phyloP scores from a whole-genome alignment of 768 basidiomycete species.

The Cystofilobasidium capitatum region DNA sequence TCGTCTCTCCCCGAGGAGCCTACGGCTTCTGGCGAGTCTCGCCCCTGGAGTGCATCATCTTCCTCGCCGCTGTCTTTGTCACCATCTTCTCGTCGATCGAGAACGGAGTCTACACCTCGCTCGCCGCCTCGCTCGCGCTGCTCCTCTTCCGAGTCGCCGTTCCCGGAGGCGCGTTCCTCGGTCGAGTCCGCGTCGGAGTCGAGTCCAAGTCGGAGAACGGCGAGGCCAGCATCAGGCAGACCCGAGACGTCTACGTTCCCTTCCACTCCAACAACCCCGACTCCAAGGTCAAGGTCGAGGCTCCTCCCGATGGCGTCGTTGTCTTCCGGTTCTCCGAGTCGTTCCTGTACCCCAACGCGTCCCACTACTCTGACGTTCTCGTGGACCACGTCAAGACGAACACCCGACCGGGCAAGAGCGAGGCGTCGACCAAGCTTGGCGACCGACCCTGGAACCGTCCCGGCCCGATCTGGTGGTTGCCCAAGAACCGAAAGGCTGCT shows the following conservation, averaged over 20 bases:
- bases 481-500: constrained; percentile 40
- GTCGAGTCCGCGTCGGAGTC: constrained; percentile 54
- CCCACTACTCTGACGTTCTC: constrained; percentile 54
- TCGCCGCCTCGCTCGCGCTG: constrained; percentile 65
- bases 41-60: constrained; percentile 60
- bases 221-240: constrained; percentile 35
- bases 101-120: constrained; percentile 46
- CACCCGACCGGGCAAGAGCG: constrained; percentile 66
- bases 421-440: constrained; percentile 51
- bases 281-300: constrained; percentile 54
- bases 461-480: constrained; percentile 46
- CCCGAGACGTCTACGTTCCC: constrained; percentile 77
- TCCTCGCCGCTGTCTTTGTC: constrained; percentile 32
- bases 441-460: constrained; percentile 95
- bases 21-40: constrained; percentile 89
- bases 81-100: constrained; percentile 87
- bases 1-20: constrained; percentile 69
- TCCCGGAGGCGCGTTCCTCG: constrained; percentile 83
- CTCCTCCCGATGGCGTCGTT: constrained; percentile 75
- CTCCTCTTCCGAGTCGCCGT: constrained; percentile 77
- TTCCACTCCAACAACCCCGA: constrained; percentile 44
- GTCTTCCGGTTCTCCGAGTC: constrained; percentile 74
- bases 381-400: constrained; percentile 71
- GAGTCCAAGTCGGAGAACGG: constrained; percentile 6
- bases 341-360: constrained; percentile 50